phyloP scores from a whole-genome alignment of 2,329 filamentous ascomycete genomes.

The Acrodontium crateriforme region DNA sequence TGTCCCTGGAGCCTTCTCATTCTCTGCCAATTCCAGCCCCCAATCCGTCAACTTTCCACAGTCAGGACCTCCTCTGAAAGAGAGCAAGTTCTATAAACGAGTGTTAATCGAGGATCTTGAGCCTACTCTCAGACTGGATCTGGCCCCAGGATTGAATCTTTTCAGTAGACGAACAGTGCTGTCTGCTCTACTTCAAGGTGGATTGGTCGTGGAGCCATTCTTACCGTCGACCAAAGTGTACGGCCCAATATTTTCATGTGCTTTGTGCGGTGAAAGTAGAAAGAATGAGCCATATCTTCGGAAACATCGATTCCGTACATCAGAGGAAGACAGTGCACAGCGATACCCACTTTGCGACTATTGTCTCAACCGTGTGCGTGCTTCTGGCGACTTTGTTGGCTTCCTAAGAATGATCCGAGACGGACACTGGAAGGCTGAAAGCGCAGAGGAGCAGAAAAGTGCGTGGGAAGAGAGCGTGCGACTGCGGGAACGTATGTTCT shows the following conservation, averaged over 20 bases:
- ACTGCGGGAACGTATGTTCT: constrained; percentile 90
- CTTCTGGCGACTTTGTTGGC: constrained; percentile 82
- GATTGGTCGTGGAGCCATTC: constrained; percentile 78
- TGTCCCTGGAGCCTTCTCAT: constrained; percentile 30
- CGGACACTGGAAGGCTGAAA: constrained; percentile 76
- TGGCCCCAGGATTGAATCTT: constrained; percentile 85
- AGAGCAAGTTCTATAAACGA: constrained; percentile 89
- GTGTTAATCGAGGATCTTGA: constrained; percentile 83
- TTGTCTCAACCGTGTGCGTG: constrained; percentile 69
- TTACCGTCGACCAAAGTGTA: constrained; percentile 38
- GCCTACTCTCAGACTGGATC: constrained; percentile 78
- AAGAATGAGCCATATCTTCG: constrained; percentile 58
- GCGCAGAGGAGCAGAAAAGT: constrained; percentile 66
- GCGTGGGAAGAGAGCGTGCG: constrained; percentile 93
- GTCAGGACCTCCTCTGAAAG: constrained; percentile 46
- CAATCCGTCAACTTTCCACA: constrained; percentile 9
- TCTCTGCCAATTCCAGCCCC: constrained; percentile 17
- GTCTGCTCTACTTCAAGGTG: constrained; percentile 69
- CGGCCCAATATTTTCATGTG: constrained; percentile 54
- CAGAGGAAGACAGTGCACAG: constrained; percentile 73
- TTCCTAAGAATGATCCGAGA: constrained; percentile 87
- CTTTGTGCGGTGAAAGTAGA: constrained; percentile 75
- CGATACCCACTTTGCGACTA: constrained; percentile 82
- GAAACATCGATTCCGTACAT: constrained; percentile 78
- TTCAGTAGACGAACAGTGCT: constrained; percentile 76